Conservation (phyloP, 2,329 filamentous ascomycete genomes). For the Daldinia sp. region DNA sequence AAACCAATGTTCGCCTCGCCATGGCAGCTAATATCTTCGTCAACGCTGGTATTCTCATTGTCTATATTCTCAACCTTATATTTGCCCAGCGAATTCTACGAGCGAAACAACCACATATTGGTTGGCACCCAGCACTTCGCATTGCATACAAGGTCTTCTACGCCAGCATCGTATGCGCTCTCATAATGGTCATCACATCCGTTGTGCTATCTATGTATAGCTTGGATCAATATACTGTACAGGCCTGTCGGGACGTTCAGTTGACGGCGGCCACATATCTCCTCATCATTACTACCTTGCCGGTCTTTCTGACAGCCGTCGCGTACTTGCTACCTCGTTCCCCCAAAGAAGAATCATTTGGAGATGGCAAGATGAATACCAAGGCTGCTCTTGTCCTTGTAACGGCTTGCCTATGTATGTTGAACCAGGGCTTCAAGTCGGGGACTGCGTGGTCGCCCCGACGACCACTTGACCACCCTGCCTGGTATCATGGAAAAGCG, state of each 20-base stretch:
- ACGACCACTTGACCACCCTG: slow-evolving; percentile 34
- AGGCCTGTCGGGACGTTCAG: slow-evolving; percentile 41
- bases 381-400: slow-evolving; percentile 45
- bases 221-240: slow-evolving; percentile 33
- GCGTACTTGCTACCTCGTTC: slow-evolving; percentile 43
- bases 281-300: slow-evolving; percentile 43
- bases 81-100: slow-evolving; percentile 52
- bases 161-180: slow-evolving; percentile 40
- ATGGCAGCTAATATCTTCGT: slow-evolving; percentile 49
- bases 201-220: slow-evolving; percentile 45
- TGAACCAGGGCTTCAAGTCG: slow-evolving; percentile 42
- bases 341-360: slow-evolving; percentile 45
- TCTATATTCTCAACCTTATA: slow-evolving; percentile 51
- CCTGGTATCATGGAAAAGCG: slow-evolving; percentile 46
- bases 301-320: slow-evolving; percentile 39
- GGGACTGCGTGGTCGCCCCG: slow-evolving; percentile 42
- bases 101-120: slow-evolving; percentile 48
- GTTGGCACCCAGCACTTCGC: slow-evolving; percentile 47
- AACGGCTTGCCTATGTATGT: slow-evolving; percentile 33
- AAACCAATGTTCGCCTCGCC: slow-evolving; percentile 44
- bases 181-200: slow-evolving; percentile 47
- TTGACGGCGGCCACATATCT: slow-evolving; percentile 42
- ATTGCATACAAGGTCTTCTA: slow-evolving; percentile 43
- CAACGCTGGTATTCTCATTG: slow-evolving; percentile 49
- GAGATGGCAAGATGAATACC: slow-evolving; percentile 42